Base-by-base conservation (phyloP, 2,329 filamentous ascomycete species). In the Lasiodiplodia gonubiensis region DNA sequence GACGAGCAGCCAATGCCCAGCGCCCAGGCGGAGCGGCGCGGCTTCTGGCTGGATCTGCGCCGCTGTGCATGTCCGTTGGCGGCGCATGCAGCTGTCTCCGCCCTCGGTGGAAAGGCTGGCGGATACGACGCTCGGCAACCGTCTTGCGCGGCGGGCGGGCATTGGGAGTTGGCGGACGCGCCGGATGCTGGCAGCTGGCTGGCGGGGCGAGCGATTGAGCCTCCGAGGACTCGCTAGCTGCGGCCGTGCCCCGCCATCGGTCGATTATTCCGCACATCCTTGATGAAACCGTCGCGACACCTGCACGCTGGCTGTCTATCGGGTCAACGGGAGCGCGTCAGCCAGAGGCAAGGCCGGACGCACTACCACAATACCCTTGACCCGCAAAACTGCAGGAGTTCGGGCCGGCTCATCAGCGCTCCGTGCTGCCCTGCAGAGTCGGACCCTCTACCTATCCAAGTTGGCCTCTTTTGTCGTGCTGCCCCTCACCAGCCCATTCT, bases 211-310 rank as follows among this genome's bases (percentile, higher is more conserved):
- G 18, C 23, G 37, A 46, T 61, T 61, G 57, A 61, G 57, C 57
- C 57, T 61, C 57, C 39, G 16, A 6, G 25, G 57, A 25, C 55
- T 48, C 25, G 37, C 33, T 42, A 14, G 27, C 30, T 48, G 3
- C 33, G 30, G 8, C 18, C 16, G 23, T 16, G 42, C 59, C 59
- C 27, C 27, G 23, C 42, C 59, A 37, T 37, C 30, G 42, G 33
- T 51, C 42, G 46, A 51, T 23, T 21, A 21, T 30, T 11, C 30
- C 30, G 42, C 59, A 35, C 46, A 63, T 63, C 59, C 59, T 63
- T 46, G 59, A 63, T 63, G 59, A 63, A 63, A 63, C 59, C 46
- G 46, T 63, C 59, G 27, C 59, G 42, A 63, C 54, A 49, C 57
- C 42, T 49, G 57, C 27, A 18, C 57, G 6, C 4, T 51, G 42